Evolutionary conservation across 768 basidiomycete genomes (phyloP).

Genomic region (Suillus americanus): DNA sequence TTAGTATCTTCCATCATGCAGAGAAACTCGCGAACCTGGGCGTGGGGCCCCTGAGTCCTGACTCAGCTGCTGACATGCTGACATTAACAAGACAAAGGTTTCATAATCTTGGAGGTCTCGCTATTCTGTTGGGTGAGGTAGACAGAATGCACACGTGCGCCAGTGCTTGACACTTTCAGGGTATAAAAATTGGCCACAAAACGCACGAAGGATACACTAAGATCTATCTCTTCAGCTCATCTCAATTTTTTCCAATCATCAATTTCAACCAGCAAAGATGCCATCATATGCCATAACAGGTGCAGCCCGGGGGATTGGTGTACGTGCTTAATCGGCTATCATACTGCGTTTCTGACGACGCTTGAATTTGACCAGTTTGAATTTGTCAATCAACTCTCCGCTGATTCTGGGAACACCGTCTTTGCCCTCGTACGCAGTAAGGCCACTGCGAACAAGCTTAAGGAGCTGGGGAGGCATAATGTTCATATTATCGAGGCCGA

Average conservation of each 20-base stretch:
- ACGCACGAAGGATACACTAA: background rate
- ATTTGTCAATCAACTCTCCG: conserved; percentile 24
- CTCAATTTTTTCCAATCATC: background rate
- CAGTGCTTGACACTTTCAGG: background rate
- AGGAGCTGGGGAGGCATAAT: conserved; percentile 18
- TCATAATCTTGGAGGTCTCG: background rate
- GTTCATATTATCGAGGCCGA: conserved; percentile 38
- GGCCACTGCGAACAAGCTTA: conserved; percentile 15
- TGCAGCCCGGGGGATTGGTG: conserved; percentile 29
- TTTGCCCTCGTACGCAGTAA: conserved; percentile 30
- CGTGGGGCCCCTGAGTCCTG: background rate
- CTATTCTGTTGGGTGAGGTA: background rate
- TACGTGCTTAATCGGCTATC: conserved; percentile 8
- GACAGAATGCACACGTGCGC: background rate
- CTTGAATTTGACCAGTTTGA: conserved; percentile 17
- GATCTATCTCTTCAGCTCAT: background rate
- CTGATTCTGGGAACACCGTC: conserved; percentile 16
- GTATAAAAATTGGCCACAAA: background rate
- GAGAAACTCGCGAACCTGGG: too few relatives aligned
- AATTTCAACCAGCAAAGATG: conserved; percentile 6
- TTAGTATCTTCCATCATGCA: too few relatives aligned
- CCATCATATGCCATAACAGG: conserved; percentile 25
- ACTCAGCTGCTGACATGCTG: conserved; percentile 2
- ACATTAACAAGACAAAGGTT: background rate
- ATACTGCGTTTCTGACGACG: background rate